phyloP scores from a whole-genome alignment of 2,329 filamentous ascomycete species.

The Scedosporium minutisporum region DNA sequence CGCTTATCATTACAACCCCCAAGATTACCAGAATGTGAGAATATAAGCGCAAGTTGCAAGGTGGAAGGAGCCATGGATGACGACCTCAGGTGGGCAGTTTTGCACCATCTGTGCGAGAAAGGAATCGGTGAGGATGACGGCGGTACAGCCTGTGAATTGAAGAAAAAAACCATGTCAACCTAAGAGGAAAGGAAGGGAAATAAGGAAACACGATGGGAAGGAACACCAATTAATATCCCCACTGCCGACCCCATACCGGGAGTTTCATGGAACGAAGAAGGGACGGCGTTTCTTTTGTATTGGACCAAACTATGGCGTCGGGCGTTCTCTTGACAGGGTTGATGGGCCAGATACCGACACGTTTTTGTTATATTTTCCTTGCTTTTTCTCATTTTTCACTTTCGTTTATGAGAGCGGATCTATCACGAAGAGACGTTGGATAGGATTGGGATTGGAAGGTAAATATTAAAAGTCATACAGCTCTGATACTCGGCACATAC shows the following conservation, averaged over 20 bases:
- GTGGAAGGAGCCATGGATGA: no score
- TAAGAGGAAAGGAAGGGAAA: no score
- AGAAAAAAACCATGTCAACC: no score
- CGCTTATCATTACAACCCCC: slow-evolving; percentile 28
- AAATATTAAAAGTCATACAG: no score
- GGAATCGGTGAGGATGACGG: no score
- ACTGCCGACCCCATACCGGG: no score
- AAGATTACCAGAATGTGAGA: slow-evolving; percentile 22
- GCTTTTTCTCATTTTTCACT: not conserved
- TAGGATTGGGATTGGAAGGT: no score
- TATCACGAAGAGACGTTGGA: no score
- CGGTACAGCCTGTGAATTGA: no score
- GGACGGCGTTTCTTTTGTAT: not conserved
- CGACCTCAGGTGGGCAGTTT: not conserved
- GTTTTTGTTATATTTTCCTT: not conserved
- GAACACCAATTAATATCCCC: not conserved
- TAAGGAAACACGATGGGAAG: not conserved
- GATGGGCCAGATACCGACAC: not conserved
- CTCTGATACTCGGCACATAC: no score
- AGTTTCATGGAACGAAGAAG: no score
- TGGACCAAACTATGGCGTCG: not conserved
- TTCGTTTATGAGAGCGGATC: not conserved
- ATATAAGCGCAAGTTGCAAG: not conserved
- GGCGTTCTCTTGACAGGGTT: not conserved
- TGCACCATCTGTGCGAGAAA: no score